phyloP scores from a whole-genome alignment of 1,284 basidiomycete genomes.

The Tilletia caries region DNA sequence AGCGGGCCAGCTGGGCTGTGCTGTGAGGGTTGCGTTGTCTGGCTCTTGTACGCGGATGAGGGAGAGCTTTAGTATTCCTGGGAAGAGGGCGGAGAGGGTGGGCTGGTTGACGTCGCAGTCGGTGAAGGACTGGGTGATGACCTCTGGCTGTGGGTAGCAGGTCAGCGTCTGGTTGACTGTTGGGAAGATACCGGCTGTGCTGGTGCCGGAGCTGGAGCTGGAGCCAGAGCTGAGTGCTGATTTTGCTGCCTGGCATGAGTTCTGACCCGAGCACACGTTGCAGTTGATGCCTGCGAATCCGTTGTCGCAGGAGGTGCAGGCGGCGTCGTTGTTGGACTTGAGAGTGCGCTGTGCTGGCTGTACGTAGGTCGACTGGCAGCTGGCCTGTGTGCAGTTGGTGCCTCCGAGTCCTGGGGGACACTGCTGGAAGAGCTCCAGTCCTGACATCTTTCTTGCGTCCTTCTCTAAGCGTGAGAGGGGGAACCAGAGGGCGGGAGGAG shows the following conservation, averaged over 20 bases:
- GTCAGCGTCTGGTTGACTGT: slow-evolving; percentile 26
- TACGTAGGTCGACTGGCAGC: slow-evolving; percentile 37
- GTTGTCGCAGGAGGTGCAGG: slow-evolving; percentile 30
- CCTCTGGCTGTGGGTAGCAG: slow-evolving; percentile 38
- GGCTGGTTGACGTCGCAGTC: slow-evolving; percentile 29
- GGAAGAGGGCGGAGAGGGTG: slow-evolving; percentile 34
- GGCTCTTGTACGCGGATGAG: slow-evolving; percentile 32
- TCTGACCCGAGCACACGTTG: slow-evolving; percentile 34
- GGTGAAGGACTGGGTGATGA: slow-evolving; percentile 32
- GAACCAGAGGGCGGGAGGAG: background rate
- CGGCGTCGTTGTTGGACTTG: slow-evolving; percentile 24
- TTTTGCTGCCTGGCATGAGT: slow-evolving; percentile 28
- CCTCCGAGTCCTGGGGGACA: slow-evolving; percentile 39
- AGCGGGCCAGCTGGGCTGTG: slow-evolving; percentile 30
- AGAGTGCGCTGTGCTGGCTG: slow-evolving; percentile 23
- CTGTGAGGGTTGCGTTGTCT: slow-evolving; percentile 28
- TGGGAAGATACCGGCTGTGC: slow-evolving; percentile 14
- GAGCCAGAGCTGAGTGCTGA: slow-evolving; percentile 3
- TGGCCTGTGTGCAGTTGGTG: slow-evolving; percentile 31
- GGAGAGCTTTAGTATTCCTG: slow-evolving; percentile 35
- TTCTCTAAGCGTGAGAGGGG: background rate
- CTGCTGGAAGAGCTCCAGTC: slow-evolving; percentile 27
- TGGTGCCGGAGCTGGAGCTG: slow-evolving; percentile 19
- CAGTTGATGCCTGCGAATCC: slow-evolving; percentile 43
- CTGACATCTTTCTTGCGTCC: slow-evolving; percentile 26